These are phyloP conservation scores for Pseudotulostoma volvatum DNA, from an alignment of 495 filamentous ascomycete species.

Conservation along the genomic window DNA sequence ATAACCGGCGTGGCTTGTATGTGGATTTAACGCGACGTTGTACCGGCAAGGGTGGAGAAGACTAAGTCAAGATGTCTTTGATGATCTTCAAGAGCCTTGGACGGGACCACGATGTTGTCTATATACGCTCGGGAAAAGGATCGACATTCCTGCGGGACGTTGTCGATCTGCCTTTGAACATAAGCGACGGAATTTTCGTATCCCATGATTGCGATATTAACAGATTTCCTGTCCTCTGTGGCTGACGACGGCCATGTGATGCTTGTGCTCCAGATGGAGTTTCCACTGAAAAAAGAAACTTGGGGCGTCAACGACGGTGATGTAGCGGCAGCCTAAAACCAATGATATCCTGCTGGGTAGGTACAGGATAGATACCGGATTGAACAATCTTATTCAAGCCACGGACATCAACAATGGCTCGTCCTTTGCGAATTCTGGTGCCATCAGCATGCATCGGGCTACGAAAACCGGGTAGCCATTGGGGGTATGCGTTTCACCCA, in stretches of 20 bases:
- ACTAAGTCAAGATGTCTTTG: neutral
- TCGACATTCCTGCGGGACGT: neutral
- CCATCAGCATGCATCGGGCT: neutral
- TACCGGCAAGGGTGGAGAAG: neutral
- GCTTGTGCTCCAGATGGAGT: neutral
- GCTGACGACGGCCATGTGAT: conserved; percentile 2
- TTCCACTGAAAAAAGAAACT: conserved; percentile 7
- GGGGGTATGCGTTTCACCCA: neutral
- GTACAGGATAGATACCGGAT: conserved; percentile 4
- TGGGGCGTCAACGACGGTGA: neutral
- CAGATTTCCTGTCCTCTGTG: conserved; percentile 5
- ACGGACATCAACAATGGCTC: conserved; percentile 6
- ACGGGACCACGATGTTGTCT: conserved; percentile 2
- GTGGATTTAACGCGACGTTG: conserved; percentile 3
- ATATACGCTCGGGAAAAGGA: conserved; percentile 2
- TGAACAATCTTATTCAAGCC: conserved; percentile 2
- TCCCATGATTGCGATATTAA: conserved; percentile 4
- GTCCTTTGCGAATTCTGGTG: conserved; percentile 1
- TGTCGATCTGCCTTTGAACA: neutral
- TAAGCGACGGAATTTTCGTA: conserved; percentile 5
- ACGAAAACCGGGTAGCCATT: neutral
- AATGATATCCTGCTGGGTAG: neutral
- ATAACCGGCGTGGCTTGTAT: conserved; percentile 4
- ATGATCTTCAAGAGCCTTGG: conserved; percentile 3
- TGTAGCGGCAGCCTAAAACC: neutral